Evolutionary conservation across 106 monocot species (phyloP), one percentile per base, ranked within the genome.

Genomic region (Phalaenopsis equestris): DNA sequence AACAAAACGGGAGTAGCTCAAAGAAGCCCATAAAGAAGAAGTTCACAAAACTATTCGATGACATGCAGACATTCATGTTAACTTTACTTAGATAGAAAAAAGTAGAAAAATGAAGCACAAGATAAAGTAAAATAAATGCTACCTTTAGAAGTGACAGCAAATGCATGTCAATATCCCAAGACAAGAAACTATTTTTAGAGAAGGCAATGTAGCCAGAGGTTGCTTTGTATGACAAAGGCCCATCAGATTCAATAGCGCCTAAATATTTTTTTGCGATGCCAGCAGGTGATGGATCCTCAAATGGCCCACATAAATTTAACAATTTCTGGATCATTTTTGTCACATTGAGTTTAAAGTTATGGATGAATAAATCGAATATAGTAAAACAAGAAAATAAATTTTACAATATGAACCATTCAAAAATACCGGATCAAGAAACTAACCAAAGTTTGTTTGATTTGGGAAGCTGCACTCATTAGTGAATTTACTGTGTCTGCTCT

Each of bases 141-240:
- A 99, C 98, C 94, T 94, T 91, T 16, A 99, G 86, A 87, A 95
- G 91, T 41, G 87, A 88, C 73, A 99, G 84, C 82, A 99, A 79
- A 74, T 88, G 81, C 73, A 82, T 57, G 67, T 99, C 94, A 75
- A 89, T 83, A 82, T 93, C 90, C 83, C 75, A 81, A 36, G 80
- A 83, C 15, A 79, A 81, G 77, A 94, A 93, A 86, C 80, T 84
- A 81, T 86, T 88, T 79, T 99, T 94, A 39, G 92, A 94, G 2
- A 81, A 83, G 38, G 88, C 79, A 81, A 95, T 94, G 82, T 82
- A 87, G 72, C 86, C 81, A 52, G 90, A 65, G 11, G 94, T 94
- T 79, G 87, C 86, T 77, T 77, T 86, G 77, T 94, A 98, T 78
- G 94, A 91, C 65, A 91, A 85, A 49, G 84, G 77, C 2, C 83